Percentiles rank a stretch among this genome's conserved stretches.
Evolutionary conservation across 352 stramenopile genomes (phyloP).

Genomic region (Pythium aphanidermatum): DNA sequence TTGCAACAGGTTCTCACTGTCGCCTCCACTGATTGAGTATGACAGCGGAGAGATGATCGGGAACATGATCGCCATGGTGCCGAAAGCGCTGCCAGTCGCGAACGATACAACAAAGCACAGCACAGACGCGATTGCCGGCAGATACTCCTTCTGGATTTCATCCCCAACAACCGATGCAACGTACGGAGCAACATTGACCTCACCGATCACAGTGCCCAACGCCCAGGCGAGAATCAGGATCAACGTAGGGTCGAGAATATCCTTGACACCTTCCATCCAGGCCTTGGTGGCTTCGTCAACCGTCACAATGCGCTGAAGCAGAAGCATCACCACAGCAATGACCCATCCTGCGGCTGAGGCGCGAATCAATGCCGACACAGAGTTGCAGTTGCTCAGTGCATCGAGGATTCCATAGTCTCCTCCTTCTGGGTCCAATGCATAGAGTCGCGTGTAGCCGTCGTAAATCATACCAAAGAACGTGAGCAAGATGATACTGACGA

Average conservation of each 20-base stretch:
- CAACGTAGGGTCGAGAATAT: conserved; percentile 88
- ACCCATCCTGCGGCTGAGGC: conserved; percentile 73
- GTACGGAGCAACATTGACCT: conserved; percentile 80
- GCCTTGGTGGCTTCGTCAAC: conserved; percentile 84
- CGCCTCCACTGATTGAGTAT: conserved; percentile 71
- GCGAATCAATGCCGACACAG: conserved; percentile 68
- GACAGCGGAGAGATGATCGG: conserved; percentile 86
- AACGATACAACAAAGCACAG: conserved; percentile 90
- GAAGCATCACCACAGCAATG: conserved; percentile 60
- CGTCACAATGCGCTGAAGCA: conserved; percentile 79
- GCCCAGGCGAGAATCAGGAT: conserved; percentile 89
- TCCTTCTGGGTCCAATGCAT: conserved; percentile 36
- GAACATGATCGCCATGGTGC: conserved; percentile 92
- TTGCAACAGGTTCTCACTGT: conserved; percentile 77
- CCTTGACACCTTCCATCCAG: conserved; percentile 89
- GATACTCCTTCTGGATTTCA: conserved; percentile 67
- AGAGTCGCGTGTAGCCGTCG: conserved; percentile 57
- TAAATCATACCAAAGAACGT: conserved; percentile 88
- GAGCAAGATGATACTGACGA: conserved; percentile 70
- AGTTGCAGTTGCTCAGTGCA: conserved; percentile 74
- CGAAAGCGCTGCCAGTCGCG: conserved; percentile 84
- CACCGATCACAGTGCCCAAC: conserved; percentile 76
- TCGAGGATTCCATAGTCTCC: conserved; percentile 53
- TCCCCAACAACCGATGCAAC: conserved; percentile 72
- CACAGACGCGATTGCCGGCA: conserved; percentile 75